A percentile compares a stretch with the other conserved stretches of the same genome.
Conservation (phyloP, 176 grass and related monocot species). For the Aegilops umbellulata region DNA sequence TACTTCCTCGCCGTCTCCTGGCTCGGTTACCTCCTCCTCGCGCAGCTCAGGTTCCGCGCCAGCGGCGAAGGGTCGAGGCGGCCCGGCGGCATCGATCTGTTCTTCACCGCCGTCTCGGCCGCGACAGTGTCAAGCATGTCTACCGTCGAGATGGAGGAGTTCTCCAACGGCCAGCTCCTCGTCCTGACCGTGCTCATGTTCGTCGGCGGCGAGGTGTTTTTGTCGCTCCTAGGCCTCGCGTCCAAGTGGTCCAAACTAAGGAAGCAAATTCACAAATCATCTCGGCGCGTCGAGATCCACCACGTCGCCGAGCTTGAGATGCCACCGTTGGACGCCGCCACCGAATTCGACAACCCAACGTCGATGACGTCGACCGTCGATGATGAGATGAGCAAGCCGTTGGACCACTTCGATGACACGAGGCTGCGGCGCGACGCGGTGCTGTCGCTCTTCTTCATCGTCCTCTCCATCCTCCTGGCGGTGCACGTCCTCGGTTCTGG, state of each 20-base stretch:
- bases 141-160: too few species aligned
- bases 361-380: background rate
- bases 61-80: too few species aligned
- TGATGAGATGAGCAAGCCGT: background rate
- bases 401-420: background rate
- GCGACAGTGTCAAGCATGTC: too few species aligned
- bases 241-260: conserved; percentile 38
- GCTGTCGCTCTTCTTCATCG: conserved; percentile 30
- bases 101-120: too few species aligned
- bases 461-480: conserved; percentile 36
- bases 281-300: conserved; percentile 17
- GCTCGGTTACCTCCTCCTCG: conserved; percentile 35
- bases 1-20: conserved; percentile 46
- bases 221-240: conserved; percentile 38
- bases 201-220: conserved; percentile 34
- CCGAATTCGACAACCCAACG: background rate
- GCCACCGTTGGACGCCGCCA: background rate
- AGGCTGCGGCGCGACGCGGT: conserved; percentile 27
- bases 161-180: too few species aligned
- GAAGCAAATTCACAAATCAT: background rate
- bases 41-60: background rate
- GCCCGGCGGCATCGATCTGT: too few species aligned
- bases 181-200: too few species aligned
- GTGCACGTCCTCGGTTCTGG: conserved; percentile 32
- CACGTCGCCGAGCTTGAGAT: background rate